Base-by-base conservation (phyloP, 192 early-diverging fungal species). In the Phycomyces blakesleeanus region DNA sequence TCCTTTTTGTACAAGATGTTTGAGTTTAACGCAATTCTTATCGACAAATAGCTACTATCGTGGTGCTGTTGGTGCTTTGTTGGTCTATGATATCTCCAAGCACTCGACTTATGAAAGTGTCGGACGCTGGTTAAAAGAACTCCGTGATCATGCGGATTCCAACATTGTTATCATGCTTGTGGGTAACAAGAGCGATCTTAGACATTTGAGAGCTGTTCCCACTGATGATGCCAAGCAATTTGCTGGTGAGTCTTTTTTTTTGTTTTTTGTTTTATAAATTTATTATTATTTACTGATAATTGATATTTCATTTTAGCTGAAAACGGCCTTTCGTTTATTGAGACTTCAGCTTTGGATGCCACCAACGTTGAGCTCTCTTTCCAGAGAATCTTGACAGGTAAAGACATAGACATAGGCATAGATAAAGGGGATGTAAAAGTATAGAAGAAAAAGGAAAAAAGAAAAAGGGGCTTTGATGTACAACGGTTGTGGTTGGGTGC, bases 141-240 rank as follows among this genome's bases (percentile, higher is more conserved):
- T 99, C 44, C 90, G 93, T 51, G 95, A 97, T 77, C 93, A 97
- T 72, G 95, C 93, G 50, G 93, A 95, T 76, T 89, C 83, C 78
- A 98, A 97, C 82, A 99, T 99, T 86, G 92, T 95, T 25, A 97
- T 98, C 52, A 98, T 98, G 93, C 82, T 99, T 59, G 97, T 99
- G 16, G 97, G 96, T 58, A 99, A 99, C 85, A 99, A 99, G 90
- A 93, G 88, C 69, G 97, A 98, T 91, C 81, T 98, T 83, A 85
- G 91, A 73, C 95, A 98, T 74, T 79, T 95, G 63, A 83, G 95
- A 51, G 94, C 96, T 10, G 97, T 99, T 14, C 90, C 95, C 2
- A 98, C 95, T 20, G 97, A 98, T 18, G 97, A 99, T 72, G 95
- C 96, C 41, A 97, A 96, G 81, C 86, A 91, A 66, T 99, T 97